Evolutionary conservation across 2,329 filamentous ascomycete species (phyloP), one percentile per base, ranked within the genome.

Genomic region (Epichloe gansuensis): DNA sequence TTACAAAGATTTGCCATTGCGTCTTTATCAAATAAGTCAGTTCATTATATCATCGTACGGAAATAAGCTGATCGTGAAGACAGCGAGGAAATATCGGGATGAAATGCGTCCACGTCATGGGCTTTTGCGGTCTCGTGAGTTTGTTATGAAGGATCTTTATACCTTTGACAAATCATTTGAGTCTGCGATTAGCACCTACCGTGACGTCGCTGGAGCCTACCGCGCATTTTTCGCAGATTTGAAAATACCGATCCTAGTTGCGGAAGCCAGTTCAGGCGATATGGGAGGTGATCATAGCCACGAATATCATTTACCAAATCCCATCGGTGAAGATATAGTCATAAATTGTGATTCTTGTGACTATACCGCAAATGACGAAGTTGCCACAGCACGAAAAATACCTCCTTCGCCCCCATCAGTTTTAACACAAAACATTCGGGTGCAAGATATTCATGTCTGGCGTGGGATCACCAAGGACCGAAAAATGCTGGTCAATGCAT

Each of bases 81-180:
- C 56, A 88, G 85, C 88, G 34, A 81, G 91, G 46, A 98, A 98
- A 68, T 98, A 97, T 63, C 82, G 93, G 48, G 93, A 98, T 70
- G 93, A 98, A 69, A 79, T 85, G 53, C 80, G 93, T 28, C 93
- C 93, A 21, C 81, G 93, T 35, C 88, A 95, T 60, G 93, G 93
- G 12, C 75, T 98, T 2, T 74, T 98, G 8, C 83, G 93, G 9
- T 86, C 88, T 1, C 83, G 90, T 56, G 93, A 98, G 63, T 98
- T 98, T 62, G 71, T 89, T 60, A 98, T 98, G 93, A 98, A 98
- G 68, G 93, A 98, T 67, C 77, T 98, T 1, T 98, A 98, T 66
- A 96, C 91, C 0, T 98, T 98, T 63, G 93, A 98, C 63, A 71
- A 76, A 38, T 84, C 77, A 4, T 65, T 75, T 0, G 70, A 78